Base-by-base conservation (phyloP, 805 yeast genomes). In the Zygosaccharomyces pseudorouxii region DNA sequence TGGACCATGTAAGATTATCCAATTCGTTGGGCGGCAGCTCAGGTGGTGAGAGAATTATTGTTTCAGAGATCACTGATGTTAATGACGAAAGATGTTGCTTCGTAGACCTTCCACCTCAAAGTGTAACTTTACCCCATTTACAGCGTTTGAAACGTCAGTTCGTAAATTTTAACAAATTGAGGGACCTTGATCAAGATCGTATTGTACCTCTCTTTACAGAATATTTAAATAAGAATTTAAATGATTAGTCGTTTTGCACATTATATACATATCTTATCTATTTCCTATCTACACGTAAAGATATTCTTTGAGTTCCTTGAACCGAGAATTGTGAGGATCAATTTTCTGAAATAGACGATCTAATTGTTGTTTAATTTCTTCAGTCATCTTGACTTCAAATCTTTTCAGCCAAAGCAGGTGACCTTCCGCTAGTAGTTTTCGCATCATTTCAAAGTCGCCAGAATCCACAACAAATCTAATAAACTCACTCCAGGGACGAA, bases 61-160 rank as follows among this genome's bases (percentile, higher is more conserved):
- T 74, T 19, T 65, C 70, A 27, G 71, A 64, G 5, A 50, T 57
- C 5, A 66, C 74, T 5, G 71, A 70, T 43, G 69, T 70, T 47
- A 74, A 61, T 48, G 77, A 67, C 22, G 65, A 60, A 3, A 50
- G 52, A 5, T 71, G 72, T 10, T 60, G 76, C 18, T 69, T 61
- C 36, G 78, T 89, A 3, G 79, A 78, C 14, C 67, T 92, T 58
- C 97, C 97, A 2, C 59, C 78, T 2, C 69, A 69, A 4, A 67
- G 76, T 1, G 80, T 86, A 7, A 78, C 87, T 11, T 72, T 82
- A 35, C 87, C 96, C 0, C 89, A 86, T 60, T 63, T 93, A 46
- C 96, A 90, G 58, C 73, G 99, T 51, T 71, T 88, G 11, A 75
- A 96, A 64, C 76, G 99, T 56, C 83, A 89, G 14, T 92, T 85